Conservation (phyloP, 2,329 filamentous ascomycete genomes). For the Ophiocordyceps australis region DNA sequence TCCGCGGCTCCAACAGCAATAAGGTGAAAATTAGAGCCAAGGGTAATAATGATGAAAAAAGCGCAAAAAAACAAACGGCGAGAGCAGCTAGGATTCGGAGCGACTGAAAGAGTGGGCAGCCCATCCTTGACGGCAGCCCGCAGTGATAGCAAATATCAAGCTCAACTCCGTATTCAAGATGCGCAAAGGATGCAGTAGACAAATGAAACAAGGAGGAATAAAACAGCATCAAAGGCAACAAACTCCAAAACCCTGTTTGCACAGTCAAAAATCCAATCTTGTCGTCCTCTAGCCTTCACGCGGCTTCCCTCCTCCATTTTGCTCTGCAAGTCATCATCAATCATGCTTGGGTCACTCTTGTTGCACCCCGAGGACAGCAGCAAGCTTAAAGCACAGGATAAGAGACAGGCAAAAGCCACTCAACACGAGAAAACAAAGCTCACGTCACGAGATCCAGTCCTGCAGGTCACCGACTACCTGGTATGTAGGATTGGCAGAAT, state of each 20-base stretch:
- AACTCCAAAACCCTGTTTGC: too few relatives aligned
- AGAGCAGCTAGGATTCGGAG: too few relatives aligned
- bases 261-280: constrained; percentile 2
- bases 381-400: background rate
- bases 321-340: background rate
- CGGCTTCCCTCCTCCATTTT: background rate
- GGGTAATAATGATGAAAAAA: too few relatives aligned
- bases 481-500: constrained; percentile 22
- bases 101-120: too few relatives aligned
- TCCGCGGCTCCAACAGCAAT: too few relatives aligned
- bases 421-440: background rate
- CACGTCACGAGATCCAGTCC: constrained; percentile 14
- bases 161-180: too few relatives aligned
- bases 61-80: too few relatives aligned
- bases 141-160: too few relatives aligned
- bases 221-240: too few relatives aligned
- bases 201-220: background rate
- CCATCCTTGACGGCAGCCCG: too few relatives aligned
- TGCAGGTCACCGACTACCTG: constrained; percentile 19
- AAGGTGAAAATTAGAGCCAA: too few relatives aligned
- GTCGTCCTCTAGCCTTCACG: background rate
- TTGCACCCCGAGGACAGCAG: background rate
- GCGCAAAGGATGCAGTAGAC: too few relatives aligned
- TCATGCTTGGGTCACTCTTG: background rate
- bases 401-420: background rate